Conservation (phyloP, 2,329 filamentous ascomycete species). For the Penicillium glabrum region DNA sequence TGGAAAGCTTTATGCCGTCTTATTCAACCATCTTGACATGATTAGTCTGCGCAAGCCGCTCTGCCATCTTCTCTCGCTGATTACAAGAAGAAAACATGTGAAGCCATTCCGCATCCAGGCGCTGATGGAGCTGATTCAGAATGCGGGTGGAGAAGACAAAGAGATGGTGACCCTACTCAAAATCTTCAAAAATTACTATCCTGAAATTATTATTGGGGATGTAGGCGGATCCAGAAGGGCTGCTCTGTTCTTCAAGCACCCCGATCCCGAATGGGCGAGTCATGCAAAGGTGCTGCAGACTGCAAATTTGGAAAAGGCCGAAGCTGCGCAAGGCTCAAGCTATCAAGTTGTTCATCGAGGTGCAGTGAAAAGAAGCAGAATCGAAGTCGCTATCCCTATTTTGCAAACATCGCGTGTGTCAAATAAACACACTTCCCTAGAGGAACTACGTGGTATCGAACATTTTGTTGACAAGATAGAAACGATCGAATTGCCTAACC, state of each 20-base stretch:
- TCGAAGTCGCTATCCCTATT: constrained; percentile 59
- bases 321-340: constrained; percentile 48
- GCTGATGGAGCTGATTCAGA: constrained; percentile 55
- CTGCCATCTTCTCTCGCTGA: constrained; percentile 75
- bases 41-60: constrained; percentile 69
- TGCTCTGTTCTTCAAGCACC: constrained; percentile 56
- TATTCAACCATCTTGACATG: constrained; percentile 82
- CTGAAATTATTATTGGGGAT: constrained; percentile 79
- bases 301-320: constrained; percentile 45
- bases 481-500: constrained; percentile 76
- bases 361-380: constrained; percentile 50
- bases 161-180: constrained; percentile 71
- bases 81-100: constrained; percentile 80
- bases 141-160: constrained; percentile 66
- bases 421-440: constrained; percentile 59
- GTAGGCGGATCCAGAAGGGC: constrained; percentile 46
- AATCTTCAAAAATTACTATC: constrained; percentile 89
- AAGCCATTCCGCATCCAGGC: constrained; percentile 79
- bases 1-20: constrained; percentile 68
- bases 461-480: constrained; percentile 72
- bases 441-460: constrained; percentile 72
- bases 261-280: constrained; percentile 72
- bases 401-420: constrained; percentile 74
- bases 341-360: constrained; percentile 65
- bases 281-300: constrained; percentile 69